A percentile compares a stretch with the other conserved stretches of the same genome.
Conservation (phyloP, 495 filamentous ascomycete species). For the Lasiosphaeria ovina region DNA sequence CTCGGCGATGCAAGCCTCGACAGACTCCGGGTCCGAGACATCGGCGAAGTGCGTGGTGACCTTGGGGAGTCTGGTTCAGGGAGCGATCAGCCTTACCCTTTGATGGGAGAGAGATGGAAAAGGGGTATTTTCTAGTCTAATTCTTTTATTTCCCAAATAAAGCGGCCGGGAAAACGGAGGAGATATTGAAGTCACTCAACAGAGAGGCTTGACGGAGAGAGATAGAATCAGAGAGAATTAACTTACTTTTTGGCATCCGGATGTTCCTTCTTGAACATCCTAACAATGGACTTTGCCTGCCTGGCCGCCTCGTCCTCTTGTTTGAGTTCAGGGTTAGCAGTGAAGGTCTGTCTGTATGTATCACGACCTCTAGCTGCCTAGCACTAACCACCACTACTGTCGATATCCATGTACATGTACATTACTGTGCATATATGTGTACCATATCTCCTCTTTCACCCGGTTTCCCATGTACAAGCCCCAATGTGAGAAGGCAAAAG, state of each 20-base stretch:
- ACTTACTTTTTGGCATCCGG: conserved; percentile 68
- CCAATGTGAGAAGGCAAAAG: too few relatives aligned
- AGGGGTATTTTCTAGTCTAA: too few relatives aligned
- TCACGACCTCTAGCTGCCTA: too few relatives aligned
- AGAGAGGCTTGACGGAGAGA: not conserved
- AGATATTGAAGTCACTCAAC: too few relatives aligned
- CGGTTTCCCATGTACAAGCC: too few relatives aligned
- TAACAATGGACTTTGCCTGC: conserved; percentile 68
- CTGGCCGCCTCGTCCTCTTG: conserved; percentile 79
- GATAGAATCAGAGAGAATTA: conserved; percentile 1
- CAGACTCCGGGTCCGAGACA: conserved; percentile 74
- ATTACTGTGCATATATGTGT: too few relatives aligned
- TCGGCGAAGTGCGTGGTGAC: conserved; percentile 90
- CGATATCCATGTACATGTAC: too few relatives aligned
- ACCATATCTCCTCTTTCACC: not conserved
- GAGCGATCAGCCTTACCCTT: too few relatives aligned
- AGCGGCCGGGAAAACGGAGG: too few relatives aligned
- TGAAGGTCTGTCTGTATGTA: not conserved
- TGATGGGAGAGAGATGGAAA: too few relatives aligned
- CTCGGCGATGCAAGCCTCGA: conserved; percentile 66
- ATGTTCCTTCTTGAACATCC: conserved; percentile 72
- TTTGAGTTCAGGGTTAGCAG: not conserved
- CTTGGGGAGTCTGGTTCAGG: conserved; percentile 58
- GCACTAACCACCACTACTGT: too few relatives aligned
- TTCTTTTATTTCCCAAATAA: too few relatives aligned